phyloP scores from a whole-genome alignment of 345 rosid species.

The Syzygium grande region DNA sequence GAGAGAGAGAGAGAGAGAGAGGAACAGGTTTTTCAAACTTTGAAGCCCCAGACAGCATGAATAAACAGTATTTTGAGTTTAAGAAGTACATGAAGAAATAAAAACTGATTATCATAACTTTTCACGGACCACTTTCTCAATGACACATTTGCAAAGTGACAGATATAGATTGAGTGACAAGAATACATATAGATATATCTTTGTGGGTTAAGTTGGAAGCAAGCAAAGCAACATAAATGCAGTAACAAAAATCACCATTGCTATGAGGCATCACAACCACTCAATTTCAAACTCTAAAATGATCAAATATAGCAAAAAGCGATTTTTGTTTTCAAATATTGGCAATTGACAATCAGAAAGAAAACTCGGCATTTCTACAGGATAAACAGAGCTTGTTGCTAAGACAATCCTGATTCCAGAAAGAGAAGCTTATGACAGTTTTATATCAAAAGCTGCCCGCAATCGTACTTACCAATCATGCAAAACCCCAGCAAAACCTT shows the following conservation, averaged over 20 bases:
- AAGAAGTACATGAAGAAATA: neutral
- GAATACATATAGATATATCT: neutral
- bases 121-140: neutral
- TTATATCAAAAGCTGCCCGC: neutral
- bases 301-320: neutral
- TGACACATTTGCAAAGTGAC: neutral
- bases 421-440: neutral
- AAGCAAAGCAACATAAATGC: neutral
- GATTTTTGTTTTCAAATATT: neutral
- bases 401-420: neutral
- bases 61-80: neutral
- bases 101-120: neutral
- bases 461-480: conserved; percentile 71
- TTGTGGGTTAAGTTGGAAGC: neutral
- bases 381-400: neutral
- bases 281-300: neutral
- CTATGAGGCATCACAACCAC: neutral
- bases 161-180: neutral
- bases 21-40: neutral
- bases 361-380: neutral
- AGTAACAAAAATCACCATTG: neutral
- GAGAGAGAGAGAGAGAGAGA: neutral
- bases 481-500: conserved; percentile 82
- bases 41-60: neutral
- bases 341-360: neutral